A percentile compares a stretch with the other conserved stretches of the same genome.
Evolutionary conservation across 2,329 filamentous ascomycete species (phyloP).

Genomic region (Kalaharituber pfeilii): DNA sequence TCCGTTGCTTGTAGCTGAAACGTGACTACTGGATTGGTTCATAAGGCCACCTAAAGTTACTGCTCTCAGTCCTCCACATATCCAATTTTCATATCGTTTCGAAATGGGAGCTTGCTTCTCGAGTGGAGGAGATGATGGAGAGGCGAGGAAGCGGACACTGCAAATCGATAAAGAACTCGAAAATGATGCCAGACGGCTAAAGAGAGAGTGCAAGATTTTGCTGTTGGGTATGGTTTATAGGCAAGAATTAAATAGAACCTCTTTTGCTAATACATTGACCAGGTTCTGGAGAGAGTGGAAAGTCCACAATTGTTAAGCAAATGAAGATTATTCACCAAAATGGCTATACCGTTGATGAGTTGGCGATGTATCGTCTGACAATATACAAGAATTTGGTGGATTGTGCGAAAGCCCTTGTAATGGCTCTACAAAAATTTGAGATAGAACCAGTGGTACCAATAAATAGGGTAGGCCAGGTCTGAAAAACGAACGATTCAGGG

Average conservation of each 20-base stretch:
- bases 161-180: slow-evolving; percentile 86
- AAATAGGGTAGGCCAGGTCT: slow-evolving; percentile 20
- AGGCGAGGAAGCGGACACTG: slow-evolving; percentile 92
- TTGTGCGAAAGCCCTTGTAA: slow-evolving; percentile 84
- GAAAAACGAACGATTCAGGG: not conserved
- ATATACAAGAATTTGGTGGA: slow-evolving; percentile 98
- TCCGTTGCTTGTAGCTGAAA: not conserved
- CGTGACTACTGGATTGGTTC: not conserved
- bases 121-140: slow-evolving; percentile 51
- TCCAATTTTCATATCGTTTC: not conserved
- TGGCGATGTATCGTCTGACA: slow-evolving; percentile 83
- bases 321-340: slow-evolving; percentile 99
- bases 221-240: slow-evolving; percentile 53
- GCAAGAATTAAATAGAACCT: not conserved
- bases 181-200: slow-evolving; percentile 80
- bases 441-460: slow-evolving; percentile 43
- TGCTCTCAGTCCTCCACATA: not conserved
- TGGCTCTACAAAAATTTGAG: slow-evolving; percentile 79
- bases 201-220: slow-evolving; percentile 97
- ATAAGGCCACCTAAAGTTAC: not conserved
- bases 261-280: slow-evolving; percentile 15
- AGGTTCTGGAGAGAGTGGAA: slow-evolving; percentile 97
- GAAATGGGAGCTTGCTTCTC: slow-evolving; percentile 91
- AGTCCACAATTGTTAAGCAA: slow-evolving; percentile 98
- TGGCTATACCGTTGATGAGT: slow-evolving; percentile 85